These are phyloP conservation scores for Lathyrus tuberosus DNA, from an alignment of 306 rosid species.

Conservation along the genomic window DNA sequence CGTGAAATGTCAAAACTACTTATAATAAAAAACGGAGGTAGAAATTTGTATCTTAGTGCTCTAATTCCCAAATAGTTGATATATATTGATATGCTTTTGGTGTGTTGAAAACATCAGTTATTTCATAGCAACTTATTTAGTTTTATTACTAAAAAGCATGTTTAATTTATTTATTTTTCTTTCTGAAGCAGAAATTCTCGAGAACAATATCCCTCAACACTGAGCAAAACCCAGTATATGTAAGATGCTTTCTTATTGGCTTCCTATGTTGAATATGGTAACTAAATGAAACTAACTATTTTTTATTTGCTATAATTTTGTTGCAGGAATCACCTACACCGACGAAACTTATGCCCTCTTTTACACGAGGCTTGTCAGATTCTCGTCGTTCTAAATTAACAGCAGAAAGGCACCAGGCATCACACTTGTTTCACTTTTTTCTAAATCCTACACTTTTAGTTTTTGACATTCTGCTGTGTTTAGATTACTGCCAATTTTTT, in stretches of 20 bases:
- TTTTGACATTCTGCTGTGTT: constrained; percentile 20
- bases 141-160: neutral
- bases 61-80: neutral
- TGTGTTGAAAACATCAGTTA: constrained; percentile 10
- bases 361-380: constrained; percentile 67
- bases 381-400: constrained; percentile 78
- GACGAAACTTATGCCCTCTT: constrained; percentile 61
- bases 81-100: constrained; percentile 5
- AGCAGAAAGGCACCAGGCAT: constrained; percentile 89
- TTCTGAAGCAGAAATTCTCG: constrained; percentile 64
- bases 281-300: neutral
- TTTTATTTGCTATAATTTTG: constrained; percentile 32
- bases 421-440: constrained; percentile 34
- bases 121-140: constrained; percentile 11
- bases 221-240: constrained; percentile 67
- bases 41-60: neutral
- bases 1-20: too few species aligned
- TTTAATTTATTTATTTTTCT: constrained; percentile 29
- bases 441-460: constrained; percentile 23
- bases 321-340: constrained; percentile 97
- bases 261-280: constrained; percentile 29
- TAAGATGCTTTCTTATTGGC: constrained; percentile 48
- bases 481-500: constrained; percentile 3
- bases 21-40: too few species aligned
- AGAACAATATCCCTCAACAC: constrained; percentile 51